A percentile compares a stretch with the other conserved stretches of the same genome.
phyloP scores from a whole-genome alignment of 257 asterid species.

The Verbascum thapsus region DNA sequence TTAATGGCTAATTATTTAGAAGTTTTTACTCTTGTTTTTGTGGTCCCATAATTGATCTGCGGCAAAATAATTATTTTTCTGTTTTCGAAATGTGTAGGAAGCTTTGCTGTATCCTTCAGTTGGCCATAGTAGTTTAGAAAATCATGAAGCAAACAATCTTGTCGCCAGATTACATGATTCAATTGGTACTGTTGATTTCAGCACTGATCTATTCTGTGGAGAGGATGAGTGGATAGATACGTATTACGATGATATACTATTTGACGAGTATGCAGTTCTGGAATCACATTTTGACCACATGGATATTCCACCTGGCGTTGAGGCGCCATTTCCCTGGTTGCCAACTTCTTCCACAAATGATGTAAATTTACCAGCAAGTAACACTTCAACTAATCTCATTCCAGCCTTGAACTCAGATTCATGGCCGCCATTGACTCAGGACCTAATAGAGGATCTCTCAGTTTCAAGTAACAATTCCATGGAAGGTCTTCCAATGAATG shows the following conservation, averaged over 20 bases:
- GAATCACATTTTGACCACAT: constrained; percentile 69
- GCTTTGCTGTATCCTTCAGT: constrained; percentile 35
- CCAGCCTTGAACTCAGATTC: constrained; percentile 30
- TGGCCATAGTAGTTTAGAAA: constrained; percentile 39
- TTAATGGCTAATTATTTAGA: not conserved
- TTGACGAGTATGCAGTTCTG: constrained; percentile 48
- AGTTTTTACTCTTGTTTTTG: not conserved
- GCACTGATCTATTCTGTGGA: constrained; percentile 40
- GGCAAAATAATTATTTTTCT: not conserved
- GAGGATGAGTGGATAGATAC: constrained; percentile 62
- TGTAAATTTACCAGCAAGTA: constrained; percentile 32
- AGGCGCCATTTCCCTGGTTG: constrained; percentile 79
- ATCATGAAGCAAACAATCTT: constrained; percentile 34
- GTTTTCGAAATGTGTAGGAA: constrained; percentile 44
- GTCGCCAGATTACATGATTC: constrained; percentile 37
- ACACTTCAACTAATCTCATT: constrained; percentile 41
- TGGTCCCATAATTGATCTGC: not conserved
- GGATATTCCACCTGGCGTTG: constrained; percentile 85
- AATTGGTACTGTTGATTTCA: constrained; percentile 34
- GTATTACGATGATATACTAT: constrained; percentile 50
- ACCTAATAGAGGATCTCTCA: constrained; percentile 25
- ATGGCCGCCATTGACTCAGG: constrained; percentile 9
- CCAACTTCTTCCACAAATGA: constrained; percentile 32
- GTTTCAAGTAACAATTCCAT: constrained; percentile 29
- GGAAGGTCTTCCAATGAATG: constrained; percentile 16